Base-by-base conservation (phyloP, 139 green algal species). In the Tetratostichococcus sp. region DNA sequence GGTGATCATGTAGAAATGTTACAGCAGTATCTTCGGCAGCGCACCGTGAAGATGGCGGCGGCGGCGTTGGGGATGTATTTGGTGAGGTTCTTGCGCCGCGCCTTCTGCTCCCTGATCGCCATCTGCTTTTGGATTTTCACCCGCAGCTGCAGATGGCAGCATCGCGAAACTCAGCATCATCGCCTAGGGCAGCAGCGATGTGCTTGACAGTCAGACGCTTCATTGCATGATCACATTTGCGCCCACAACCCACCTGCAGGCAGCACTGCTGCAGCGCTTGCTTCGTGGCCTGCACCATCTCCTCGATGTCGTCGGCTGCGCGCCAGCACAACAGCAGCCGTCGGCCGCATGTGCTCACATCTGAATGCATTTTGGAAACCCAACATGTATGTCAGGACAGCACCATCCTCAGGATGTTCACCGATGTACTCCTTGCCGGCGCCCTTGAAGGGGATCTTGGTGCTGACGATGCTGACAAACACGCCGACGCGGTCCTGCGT, bases 391-490 rank as follows among this genome's bases (percentile, higher is more conserved):
- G 8, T 50, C 39, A 50, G 6, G 39, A n/a, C n/a, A n/a, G n/a
- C 8, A 50, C 39, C 39, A 50, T 6, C 39, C 6, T 50, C 39
- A 50, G 11, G 39, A 11, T 50, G 39, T 11, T 50, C 43, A 87
- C 84, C 89, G 4, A 99, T 95, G 93, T 99, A 98, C 89, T 99
- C 95, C 85, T 99, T 99, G 69, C 93, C 93, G 23, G 92, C 92
- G 28, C 93, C 93, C 83, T 99, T 99, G 94, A 98, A 99, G 6
- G 95, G 95, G 73, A 99, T 99, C 78, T 97, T 98, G 72, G 95
- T 99, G 78, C 82, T 93, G n/a, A 98, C 93, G 30, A 99, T 91
- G 77, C 79, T 92, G 43, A 98, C 95, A 84, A 98, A 99, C n/a
- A 98, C 94, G 42, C 95, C 94, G 30, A 97, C 87, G 77, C 92